Conservation (phyloP, 1,284 basidiomycete species). For the Inonotus obliquus region DNA sequence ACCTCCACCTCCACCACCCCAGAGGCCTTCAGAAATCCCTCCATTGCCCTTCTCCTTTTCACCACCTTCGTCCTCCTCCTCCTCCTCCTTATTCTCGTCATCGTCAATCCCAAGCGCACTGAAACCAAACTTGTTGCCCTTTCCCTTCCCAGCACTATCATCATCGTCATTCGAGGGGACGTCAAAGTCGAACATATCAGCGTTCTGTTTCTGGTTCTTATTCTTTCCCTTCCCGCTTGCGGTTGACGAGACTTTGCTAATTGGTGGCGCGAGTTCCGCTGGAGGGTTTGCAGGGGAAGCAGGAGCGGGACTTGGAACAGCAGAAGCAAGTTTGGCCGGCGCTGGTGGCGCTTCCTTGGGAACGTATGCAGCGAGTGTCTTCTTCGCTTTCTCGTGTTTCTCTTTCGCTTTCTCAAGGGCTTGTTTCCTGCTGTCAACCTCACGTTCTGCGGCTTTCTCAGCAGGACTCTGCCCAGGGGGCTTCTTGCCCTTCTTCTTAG, state of each 20-base stretch:
- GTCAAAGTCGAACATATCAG: neutral
- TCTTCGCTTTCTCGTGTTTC: conserved; percentile 4
- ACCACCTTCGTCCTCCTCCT: neutral
- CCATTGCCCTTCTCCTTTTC: neutral
- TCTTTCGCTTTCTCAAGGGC: neutral
- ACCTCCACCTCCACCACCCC: neutral
- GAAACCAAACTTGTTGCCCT: neutral
- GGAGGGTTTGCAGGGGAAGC: neutral
- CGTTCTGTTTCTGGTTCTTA: neutral
- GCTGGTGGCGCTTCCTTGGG: neutral
- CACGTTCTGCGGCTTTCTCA: conserved; percentile 4
- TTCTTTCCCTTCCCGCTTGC: neutral
- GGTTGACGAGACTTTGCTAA: neutral
- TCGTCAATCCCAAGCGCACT: neutral
- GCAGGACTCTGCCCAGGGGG: neutral
- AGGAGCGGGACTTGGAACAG: neutral
- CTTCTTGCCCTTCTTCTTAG: conserved; percentile 6
- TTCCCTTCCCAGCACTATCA: neutral
- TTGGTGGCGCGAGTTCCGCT: neutral
- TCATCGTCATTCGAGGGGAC: neutral
- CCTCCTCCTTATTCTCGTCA: neutral
- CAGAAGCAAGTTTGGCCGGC: neutral
- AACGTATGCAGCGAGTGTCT: neutral
- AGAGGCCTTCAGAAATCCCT: neutral
- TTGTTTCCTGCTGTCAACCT: neutral